Evolutionary conservation across 1,284 basidiomycete genomes (phyloP).

Genomic region (Cystobasidiaceae sp.): DNA sequence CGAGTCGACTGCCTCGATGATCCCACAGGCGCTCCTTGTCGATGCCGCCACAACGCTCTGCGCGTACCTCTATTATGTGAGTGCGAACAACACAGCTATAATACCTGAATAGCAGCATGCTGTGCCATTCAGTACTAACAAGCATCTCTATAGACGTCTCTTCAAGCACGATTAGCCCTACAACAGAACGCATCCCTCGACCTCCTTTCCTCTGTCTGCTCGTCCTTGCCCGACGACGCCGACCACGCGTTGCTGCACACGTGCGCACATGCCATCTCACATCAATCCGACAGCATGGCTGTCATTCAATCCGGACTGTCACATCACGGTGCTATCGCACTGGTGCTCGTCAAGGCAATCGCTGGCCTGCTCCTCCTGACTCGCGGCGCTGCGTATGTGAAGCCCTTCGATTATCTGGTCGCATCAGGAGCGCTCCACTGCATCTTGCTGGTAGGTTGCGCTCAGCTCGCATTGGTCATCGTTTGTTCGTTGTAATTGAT

Average conservation of each 20-base stretch:
- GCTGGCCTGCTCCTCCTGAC: neutral
- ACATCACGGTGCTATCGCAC: neutral
- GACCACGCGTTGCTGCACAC: constrained; percentile 6
- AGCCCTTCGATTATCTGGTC: constrained; percentile 26
- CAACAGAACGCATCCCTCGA: constrained; percentile 28
- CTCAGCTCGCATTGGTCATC: too few relatives aligned
- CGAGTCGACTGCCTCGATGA: neutral
- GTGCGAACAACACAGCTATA: neutral
- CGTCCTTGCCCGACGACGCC: constrained; percentile 1
- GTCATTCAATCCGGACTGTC: neutral
- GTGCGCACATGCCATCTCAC: constrained; percentile 23
- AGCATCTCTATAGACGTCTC: constrained; percentile 12
- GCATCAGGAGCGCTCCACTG: constrained; percentile 22
- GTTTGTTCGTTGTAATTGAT: neutral
- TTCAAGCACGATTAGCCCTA: constrained; percentile 24
- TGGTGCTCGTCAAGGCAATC: constrained; percentile 18
- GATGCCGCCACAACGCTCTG: constrained; percentile 20
- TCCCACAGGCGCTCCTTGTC: constrained; percentile 26
- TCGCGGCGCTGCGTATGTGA: neutral
- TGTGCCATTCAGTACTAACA: neutral
- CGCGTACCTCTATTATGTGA: constrained; percentile 27
- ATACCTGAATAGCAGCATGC: neutral
- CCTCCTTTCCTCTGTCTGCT: constrained; percentile 17
- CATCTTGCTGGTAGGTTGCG: constrained; percentile 8
- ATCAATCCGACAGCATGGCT: constrained; percentile 4